Evolutionary conservation across 345 rosid genomes (phyloP), one percentile per base, ranked within the genome.

Genomic region (Carallia brachiata): DNA sequence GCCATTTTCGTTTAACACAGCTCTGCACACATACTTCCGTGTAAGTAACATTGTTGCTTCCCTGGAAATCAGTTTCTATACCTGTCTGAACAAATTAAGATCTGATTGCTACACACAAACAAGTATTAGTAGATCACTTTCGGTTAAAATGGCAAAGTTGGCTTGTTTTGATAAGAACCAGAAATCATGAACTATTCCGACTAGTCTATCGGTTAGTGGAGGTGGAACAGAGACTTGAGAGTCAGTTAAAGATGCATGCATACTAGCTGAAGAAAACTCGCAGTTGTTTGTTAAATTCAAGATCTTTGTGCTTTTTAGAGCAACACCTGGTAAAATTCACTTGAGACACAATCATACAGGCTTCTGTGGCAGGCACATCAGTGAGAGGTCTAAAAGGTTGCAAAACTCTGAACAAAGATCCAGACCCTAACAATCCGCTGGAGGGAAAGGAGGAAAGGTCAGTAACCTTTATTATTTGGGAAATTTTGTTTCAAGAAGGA

Each of bases 361-460:
- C 98, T 72, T 90, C 95, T 78, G 86, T 83, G 8, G 69, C 89
- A 1, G 90, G 80, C 47, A 93, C 94, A 69, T 81, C 89, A 2
- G 96, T 90, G 61, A 80, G 58, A 75, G 98, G 97, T 76, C 72
- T 94, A 76, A 88, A 90, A 84, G 97, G 95, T 55, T 87, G 97
- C 84, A 90, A 82, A 80, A 91, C 93, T 66, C 84, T 94, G 73
- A 91, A 88, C 56, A 94, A 91, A 83, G 93, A 88, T 75, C 97
- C 95, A 9, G 98, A 94, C 80, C 97, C 98, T 55, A 81, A 73
- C 73, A 94, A 90, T 69, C 96, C 97, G 0, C 28, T 83, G 6
- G 90, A 89, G 86, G 88, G 93, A 50, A 76, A 64, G 57, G 98
- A 94, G 78, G 97, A 91, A 73, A 94, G 97, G 98, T 91, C 62